Percentiles rank a stretch among this genome's conserved stretches.
phyloP scores from a whole-genome alignment of 2,329 filamentous ascomycete species.

The Neonectria neomacrospora region DNA sequence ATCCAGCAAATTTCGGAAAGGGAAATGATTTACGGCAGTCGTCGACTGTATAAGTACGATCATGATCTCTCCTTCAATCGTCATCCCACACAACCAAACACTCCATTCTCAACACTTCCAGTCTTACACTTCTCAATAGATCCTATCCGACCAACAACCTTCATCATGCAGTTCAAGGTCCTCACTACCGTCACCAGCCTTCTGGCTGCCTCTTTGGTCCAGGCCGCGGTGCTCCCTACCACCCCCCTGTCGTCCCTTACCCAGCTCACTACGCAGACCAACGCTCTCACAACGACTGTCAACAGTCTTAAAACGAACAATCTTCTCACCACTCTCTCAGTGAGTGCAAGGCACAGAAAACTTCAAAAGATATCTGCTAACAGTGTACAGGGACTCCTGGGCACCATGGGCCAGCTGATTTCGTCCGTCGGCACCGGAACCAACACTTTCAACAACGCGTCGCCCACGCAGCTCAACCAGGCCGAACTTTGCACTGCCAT shows the following conservation, averaged over 20 bases:
- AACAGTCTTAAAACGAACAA: neutral
- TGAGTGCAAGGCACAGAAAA: neutral
- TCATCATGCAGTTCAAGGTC: slow-evolving; percentile 35
- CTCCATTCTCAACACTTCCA: neutral
- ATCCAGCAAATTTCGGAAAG: neutral
- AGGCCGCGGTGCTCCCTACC: slow-evolving; percentile 3
- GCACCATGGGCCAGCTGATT: neutral
- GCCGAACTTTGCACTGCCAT: neutral
- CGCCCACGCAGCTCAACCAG: neutral
- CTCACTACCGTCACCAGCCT: slow-evolving; percentile 31
- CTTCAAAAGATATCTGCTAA: neutral
- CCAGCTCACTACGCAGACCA: neutral
- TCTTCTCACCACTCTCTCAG: neutral
- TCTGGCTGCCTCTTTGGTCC: slow-evolving; percentile 27
- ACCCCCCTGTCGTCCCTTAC: neutral
- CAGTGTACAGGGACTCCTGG: neutral
- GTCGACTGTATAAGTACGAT: neutral
- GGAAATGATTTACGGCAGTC: neutral
- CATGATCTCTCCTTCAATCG: neutral
- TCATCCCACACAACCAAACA: neutral
- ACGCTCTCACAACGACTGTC: neutral
- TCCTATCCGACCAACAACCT: neutral
- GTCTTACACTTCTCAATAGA: neutral
- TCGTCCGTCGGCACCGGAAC: neutral
- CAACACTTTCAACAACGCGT: neutral